Evolutionary conservation across 345 rosid genomes (phyloP).

Genomic region (Erodium maritimum): DNA sequence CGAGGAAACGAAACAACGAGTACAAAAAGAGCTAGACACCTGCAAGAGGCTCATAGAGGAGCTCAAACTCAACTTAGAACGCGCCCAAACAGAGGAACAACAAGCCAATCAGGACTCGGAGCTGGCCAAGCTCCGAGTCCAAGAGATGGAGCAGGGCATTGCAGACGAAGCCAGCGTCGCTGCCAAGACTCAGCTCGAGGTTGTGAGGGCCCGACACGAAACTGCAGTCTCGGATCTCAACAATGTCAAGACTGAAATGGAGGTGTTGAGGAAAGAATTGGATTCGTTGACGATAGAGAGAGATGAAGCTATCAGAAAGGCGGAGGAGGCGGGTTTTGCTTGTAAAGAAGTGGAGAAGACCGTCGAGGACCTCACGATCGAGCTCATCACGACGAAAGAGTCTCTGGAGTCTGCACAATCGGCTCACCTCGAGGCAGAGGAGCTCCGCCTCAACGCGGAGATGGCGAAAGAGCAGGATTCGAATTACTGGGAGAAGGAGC

Average conservation of each 20-base stretch:
- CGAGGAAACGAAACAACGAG: constrained; percentile 44
- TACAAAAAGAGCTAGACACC: constrained; percentile 61
- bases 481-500: constrained; percentile 70
- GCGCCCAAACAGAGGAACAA: constrained; percentile 78
- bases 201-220: constrained; percentile 67
- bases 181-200: constrained; percentile 87
- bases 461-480: constrained; percentile 74
- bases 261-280: constrained; percentile 37
- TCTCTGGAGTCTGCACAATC: constrained; percentile 79
- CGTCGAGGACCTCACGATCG: constrained; percentile 79
- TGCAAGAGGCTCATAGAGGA: constrained; percentile 77
- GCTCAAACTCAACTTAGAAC: constrained; percentile 71
- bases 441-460: constrained; percentile 65
- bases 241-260: constrained; percentile 59
- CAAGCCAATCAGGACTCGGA: constrained; percentile 93
- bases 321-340: constrained; percentile 51
- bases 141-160: constrained; percentile 88
- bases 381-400: constrained; percentile 71
- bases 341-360: constrained; percentile 83
- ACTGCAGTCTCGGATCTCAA: constrained; percentile 63
- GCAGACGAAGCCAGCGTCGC: constrained; percentile 84
- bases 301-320: constrained; percentile 49
- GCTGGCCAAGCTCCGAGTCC: constrained; percentile 74
- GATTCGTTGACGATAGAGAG: constrained; percentile 47
- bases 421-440: constrained; percentile 91